Evolutionary conservation across 2,329 filamentous ascomycete genomes (phyloP), one percentile per base, ranked within the genome.

Genomic region (Elsinoe batatas): DNA sequence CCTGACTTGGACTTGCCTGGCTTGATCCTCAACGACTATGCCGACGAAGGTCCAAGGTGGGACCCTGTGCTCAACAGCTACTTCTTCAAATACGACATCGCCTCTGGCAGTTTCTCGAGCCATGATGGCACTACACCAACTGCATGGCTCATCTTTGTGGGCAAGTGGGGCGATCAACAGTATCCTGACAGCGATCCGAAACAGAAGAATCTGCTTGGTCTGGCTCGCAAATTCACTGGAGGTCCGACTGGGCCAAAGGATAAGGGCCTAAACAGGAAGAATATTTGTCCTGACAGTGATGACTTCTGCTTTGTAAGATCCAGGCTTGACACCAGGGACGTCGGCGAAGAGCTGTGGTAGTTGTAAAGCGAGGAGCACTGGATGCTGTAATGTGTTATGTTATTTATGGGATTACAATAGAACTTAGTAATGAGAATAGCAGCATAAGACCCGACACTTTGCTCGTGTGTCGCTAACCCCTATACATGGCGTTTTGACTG

Each of bases 181-280:
- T 80, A 83, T 56, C 74, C 77, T 2, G 68, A 71, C n/a, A 74
- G 73, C 35, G 72, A 76, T 49, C 68, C 69, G 54, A 68, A 80
- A 18, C 74, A 82, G 66, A 64, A 73, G n/a, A 71, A 68, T 1
- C 65, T 71, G 13, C 18, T 51, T n/a, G 57, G 58, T 44, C 58
- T 56, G 26, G 64, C 69, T 46, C 64, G 60, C 17, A 80, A 79
- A 63, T 85, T 76, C 62, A 69, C 68, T 0, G 70, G 68, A 56
- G 83, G 83, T 1, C 83, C 83, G 1, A 82, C 79, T 17, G 83
- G 83, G 1, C 82, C 82, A 1, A 71, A 69, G 57, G 76, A 80
- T 59, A 85, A 86, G 69, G 69, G 77, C 50, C 63, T 85, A 60
- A 74, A 78, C 56, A 68, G 83, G 54, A 72, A 66, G 37, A 68